These are phyloP conservation scores for Fusarium goolgardi DNA, from an alignment of 2,329 filamentous ascomycete species.

Conservation along the genomic window DNA sequence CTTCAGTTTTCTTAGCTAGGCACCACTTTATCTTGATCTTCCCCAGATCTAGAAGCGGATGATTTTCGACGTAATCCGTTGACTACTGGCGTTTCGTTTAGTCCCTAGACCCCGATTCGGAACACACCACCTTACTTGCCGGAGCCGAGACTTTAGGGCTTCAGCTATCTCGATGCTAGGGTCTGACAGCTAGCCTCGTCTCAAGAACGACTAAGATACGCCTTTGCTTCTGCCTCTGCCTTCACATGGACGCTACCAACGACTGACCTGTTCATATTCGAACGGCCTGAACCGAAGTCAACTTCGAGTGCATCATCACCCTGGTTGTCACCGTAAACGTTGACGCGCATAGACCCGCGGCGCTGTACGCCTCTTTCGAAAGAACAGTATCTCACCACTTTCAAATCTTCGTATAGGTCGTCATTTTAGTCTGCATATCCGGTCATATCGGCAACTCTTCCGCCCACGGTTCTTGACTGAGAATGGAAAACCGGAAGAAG, in stretches of 20 bases:
- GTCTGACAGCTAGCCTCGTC: slow-evolving; percentile 14
- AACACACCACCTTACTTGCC: slow-evolving; percentile 7
- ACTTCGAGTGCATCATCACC: background rate
- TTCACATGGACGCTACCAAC: background rate
- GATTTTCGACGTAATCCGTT: slow-evolving; percentile 19
- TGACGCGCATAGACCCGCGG: slow-evolving; percentile 2
- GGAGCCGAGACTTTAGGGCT: slow-evolving; percentile 24
- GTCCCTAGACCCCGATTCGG: slow-evolving; percentile 2
- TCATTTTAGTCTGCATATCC: slow-evolving; percentile 8
- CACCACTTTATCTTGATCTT: slow-evolving; percentile 18
- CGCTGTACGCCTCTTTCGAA: slow-evolving; percentile 2
- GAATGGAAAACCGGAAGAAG: slow-evolving; percentile 35
- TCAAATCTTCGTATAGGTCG: slow-evolving; percentile 1
- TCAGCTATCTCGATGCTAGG: slow-evolving; percentile 9
- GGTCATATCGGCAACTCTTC: slow-evolving; percentile 6
- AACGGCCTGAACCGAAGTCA: background rate
- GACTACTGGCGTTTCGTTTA: slow-evolving; percentile 11
- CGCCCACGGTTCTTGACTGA: slow-evolving; percentile 12
- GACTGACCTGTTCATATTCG: background rate
- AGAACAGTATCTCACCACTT: slow-evolving; percentile 16
- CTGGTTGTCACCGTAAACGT: background rate
- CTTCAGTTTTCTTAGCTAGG: background rate
- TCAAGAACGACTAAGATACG: slow-evolving; percentile 1
- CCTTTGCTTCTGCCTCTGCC: background rate
- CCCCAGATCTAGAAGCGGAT: slow-evolving; percentile 8